A percentile compares a stretch with the other conserved stretches of the same genome.
These are phyloP conservation scores for Aspergillus nanangensis DNA, from an alignment of 495 filamentous ascomycete genomes.

Conservation along the genomic window DNA sequence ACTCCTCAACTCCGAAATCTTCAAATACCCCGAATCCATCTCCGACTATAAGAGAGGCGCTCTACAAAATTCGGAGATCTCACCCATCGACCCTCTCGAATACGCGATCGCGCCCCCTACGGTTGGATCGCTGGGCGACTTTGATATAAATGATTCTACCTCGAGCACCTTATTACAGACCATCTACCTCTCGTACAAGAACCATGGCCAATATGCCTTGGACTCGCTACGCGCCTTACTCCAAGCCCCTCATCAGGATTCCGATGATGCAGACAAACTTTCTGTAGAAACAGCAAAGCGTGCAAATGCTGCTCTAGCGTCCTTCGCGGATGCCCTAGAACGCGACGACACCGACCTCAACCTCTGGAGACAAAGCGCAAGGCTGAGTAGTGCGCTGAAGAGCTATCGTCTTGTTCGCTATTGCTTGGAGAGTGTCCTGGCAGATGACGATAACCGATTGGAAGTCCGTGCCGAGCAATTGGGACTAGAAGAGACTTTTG, in stretches of 20 bases:
- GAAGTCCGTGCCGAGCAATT: constrained; percentile 69
- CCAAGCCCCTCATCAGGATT: constrained; percentile 17
- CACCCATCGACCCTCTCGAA: constrained; percentile 26
- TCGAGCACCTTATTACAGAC: constrained; percentile 83
- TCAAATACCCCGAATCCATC: constrained; percentile 78
- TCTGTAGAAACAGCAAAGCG: constrained; percentile 20
- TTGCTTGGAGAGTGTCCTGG: constrained; percentile 86
- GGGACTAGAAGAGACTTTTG: constrained; percentile 80
- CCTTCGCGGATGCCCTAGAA: constrained; percentile 74
- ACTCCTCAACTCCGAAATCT: constrained; percentile 89
- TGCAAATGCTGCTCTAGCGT: constrained; percentile 42
- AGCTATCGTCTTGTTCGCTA: constrained; percentile 77
- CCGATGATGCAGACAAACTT: constrained; percentile 35
- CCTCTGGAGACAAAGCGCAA: constrained; percentile 84
- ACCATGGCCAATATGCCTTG: constrained; percentile 83
- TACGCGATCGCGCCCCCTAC: constrained; percentile 37
- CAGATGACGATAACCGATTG: constrained; percentile 70
- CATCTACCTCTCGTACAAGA: constrained; percentile 90
- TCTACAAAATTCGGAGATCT: constrained; percentile 51
- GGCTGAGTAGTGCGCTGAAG: constrained; percentile 68
- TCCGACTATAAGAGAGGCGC: constrained; percentile 70
- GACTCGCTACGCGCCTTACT: constrained; percentile 59
- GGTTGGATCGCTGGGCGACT: constrained; percentile 36
- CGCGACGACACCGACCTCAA: constrained; percentile 90
- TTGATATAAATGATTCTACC: constrained; percentile 54